Conservation (phyloP, 495 filamentous ascomycete species). For the Aspergillus bertholletiae region DNA sequence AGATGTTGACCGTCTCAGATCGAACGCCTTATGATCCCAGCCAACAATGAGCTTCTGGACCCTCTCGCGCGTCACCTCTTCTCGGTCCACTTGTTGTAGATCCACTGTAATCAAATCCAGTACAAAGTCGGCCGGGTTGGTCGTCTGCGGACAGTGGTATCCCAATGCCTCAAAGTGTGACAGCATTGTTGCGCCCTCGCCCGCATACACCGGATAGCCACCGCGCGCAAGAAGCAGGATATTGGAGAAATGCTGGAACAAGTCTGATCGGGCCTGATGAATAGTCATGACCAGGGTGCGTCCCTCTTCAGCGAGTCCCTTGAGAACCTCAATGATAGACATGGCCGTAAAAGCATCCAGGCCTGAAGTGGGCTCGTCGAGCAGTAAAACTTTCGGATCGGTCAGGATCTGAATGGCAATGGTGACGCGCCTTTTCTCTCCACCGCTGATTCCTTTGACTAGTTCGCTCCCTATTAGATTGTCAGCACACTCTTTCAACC, state of each 20-base stretch:
- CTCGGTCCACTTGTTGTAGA: conserved; percentile 48
- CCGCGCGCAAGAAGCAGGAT: conserved; percentile 67
- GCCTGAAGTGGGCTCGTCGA: conserved; percentile 75
- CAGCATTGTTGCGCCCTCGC: conserved; percentile 61
- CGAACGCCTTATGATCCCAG: conserved; percentile 25
- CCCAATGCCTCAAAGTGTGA: conserved; percentile 57
- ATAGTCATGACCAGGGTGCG: conserved; percentile 71
- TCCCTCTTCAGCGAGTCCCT: conserved; percentile 66
- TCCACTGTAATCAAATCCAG: conserved; percentile 73
- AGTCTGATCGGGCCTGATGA: conserved; percentile 69
- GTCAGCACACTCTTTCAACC: conserved; percentile 72
- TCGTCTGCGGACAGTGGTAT: conserved; percentile 58
- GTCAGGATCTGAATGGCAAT: conserved; percentile 75
- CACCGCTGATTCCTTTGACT: conserved; percentile 73
- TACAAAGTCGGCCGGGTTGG: conserved; percentile 74
- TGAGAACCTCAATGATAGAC: conserved; percentile 69
- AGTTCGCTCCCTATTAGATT: conserved; percentile 67
- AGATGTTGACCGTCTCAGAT: conserved; percentile 22
- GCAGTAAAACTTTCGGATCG: conserved; percentile 62
- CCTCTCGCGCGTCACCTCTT: conserved; percentile 51
- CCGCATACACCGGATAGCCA: conserved; percentile 60
- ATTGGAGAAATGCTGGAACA: conserved; percentile 67
- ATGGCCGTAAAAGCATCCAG: conserved; percentile 73
- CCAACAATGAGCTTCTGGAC: conserved; percentile 53
- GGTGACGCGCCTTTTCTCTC: conserved; percentile 70